Evolutionary conservation across 805 yeast species (phyloP).

Genomic region (Metschnikowia proteae): DNA sequence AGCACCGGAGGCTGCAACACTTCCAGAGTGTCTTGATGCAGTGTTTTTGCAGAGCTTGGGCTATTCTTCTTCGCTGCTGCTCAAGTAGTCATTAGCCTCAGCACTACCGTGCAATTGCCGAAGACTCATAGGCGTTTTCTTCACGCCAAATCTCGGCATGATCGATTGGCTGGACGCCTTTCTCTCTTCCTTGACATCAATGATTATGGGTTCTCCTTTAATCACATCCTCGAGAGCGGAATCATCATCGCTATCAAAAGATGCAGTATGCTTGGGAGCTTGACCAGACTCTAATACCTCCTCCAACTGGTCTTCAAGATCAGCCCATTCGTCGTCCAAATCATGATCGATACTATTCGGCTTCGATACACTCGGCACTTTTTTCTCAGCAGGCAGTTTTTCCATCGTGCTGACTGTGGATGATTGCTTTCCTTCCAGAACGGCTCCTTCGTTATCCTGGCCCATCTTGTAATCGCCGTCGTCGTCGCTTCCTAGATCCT

Average conservation of each 20-base stretch:
- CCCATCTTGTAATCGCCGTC: slow-evolving; percentile 1
- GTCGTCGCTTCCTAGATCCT: slow-evolving; percentile 25
- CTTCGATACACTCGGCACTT: neutral
- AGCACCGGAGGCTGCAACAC: neutral
- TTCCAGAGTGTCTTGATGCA: slow-evolving; percentile 2
- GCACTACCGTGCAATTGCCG: slow-evolving; percentile 33
- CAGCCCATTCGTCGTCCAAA: slow-evolving; percentile 40
- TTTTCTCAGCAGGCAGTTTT: slow-evolving; percentile 1
- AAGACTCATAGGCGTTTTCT: slow-evolving; percentile 36
- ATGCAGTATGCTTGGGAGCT: slow-evolving; percentile 8
- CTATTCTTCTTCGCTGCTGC: slow-evolving; percentile 34
- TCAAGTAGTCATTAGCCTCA: slow-evolving; percentile 21
- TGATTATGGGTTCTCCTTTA: slow-evolving; percentile 23
- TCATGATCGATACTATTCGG: slow-evolving; percentile 16
- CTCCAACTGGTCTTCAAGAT: slow-evolving; percentile 40
- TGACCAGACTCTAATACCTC: slow-evolving; percentile 32
- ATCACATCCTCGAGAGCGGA: slow-evolving; percentile 20
- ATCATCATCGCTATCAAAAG: slow-evolving; percentile 24
- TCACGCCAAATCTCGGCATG: slow-evolving; percentile 3
- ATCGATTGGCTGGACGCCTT: slow-evolving; percentile 4
- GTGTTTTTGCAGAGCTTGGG: neutral
- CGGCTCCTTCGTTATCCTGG: neutral
- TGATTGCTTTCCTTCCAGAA: neutral
- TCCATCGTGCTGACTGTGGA: neutral
- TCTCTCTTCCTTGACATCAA: slow-evolving; percentile 25